Percentiles rank a stretch among this genome's conserved stretches.
Evolutionary conservation across 2,329 filamentous ascomycete species (phyloP).

Genomic region (Aphanoascus verrucosus): DNA sequence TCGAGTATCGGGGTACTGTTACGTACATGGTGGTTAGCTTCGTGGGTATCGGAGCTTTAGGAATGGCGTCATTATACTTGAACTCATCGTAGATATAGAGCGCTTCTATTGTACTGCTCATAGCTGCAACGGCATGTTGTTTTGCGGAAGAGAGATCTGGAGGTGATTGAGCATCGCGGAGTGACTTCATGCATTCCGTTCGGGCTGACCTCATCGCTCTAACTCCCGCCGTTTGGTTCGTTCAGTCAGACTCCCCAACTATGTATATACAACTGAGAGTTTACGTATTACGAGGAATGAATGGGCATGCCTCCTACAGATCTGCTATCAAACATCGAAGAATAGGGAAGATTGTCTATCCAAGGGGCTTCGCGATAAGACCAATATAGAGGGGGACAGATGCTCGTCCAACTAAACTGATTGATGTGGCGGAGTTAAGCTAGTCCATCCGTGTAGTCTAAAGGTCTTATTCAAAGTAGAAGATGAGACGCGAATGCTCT

Average conservation of each 20-base stretch:
- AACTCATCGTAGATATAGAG: slow-evolving; percentile 95
- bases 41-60: slow-evolving; percentile 8
- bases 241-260: not conserved
- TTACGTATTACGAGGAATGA: too few species aligned
- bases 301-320: too few species aligned
- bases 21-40: slow-evolving; percentile 7
- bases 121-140: slow-evolving; percentile 34
- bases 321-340: too few species aligned
- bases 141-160: not conserved
- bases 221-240: not conserved
- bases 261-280: too few species aligned
- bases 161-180: not conserved
- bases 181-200: not conserved
- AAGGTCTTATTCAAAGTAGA: too few species aligned
- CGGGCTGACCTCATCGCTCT: not conserved
- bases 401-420: too few species aligned
- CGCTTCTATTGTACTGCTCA: slow-evolving; percentile 84
- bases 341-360: too few species aligned
- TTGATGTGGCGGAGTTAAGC: too few species aligned
- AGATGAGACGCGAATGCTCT: too few species aligned
- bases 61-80: slow-evolving; percentile 50
- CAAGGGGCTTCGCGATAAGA: too few species aligned
- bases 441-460: too few species aligned
- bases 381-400: too few species aligned
- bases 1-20: slow-evolving; percentile 70